Evolutionary conservation across 441 rosid genomes (phyloP).

Genomic region (Macaranga tanarius): DNA sequence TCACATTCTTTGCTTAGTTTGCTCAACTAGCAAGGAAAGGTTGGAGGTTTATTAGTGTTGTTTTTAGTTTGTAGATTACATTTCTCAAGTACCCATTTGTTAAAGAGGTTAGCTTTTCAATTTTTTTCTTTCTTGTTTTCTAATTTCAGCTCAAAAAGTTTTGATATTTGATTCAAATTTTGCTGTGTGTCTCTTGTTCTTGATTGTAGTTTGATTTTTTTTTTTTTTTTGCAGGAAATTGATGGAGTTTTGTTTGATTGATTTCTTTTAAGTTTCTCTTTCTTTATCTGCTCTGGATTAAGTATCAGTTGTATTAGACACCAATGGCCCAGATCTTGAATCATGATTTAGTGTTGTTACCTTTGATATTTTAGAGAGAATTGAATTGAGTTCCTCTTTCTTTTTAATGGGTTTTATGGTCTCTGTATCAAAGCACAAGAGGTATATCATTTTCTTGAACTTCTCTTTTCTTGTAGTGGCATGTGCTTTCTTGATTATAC

Average conservation of each 20-base stretch:
- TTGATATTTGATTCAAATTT: background rate
- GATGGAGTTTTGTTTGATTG: background rate
- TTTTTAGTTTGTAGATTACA: background rate
- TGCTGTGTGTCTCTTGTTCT: background rate
- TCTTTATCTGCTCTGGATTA: background rate
- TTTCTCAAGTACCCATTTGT: background rate
- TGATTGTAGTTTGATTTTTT: background rate
- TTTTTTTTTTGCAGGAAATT: slow-evolving; percentile 9
- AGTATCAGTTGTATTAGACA: background rate
- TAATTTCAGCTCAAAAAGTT: background rate
- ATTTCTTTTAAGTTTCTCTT: background rate
- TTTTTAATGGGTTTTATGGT: slow-evolving; percentile 31
- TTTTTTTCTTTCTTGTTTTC: background rate
- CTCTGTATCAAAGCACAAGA: slow-evolving; percentile 23
- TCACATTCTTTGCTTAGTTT: background rate
- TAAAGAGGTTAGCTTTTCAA: background rate
- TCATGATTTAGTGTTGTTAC: slow-evolving; percentile 19
- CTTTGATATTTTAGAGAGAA: background rate
- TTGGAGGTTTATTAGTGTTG: background rate
- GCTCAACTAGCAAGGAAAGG: background rate
- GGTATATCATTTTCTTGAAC: slow-evolving; percentile 39
- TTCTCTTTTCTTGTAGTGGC: slow-evolving; percentile 40
- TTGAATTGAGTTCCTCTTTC: slow-evolving; percentile 15
- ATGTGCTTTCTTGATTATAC: slow-evolving; percentile 26
- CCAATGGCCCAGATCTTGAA: background rate